These are phyloP conservation scores for Coemansia javaensis DNA, from an alignment of 192 early-diverging fungal genomes.

Conservation along the genomic window DNA sequence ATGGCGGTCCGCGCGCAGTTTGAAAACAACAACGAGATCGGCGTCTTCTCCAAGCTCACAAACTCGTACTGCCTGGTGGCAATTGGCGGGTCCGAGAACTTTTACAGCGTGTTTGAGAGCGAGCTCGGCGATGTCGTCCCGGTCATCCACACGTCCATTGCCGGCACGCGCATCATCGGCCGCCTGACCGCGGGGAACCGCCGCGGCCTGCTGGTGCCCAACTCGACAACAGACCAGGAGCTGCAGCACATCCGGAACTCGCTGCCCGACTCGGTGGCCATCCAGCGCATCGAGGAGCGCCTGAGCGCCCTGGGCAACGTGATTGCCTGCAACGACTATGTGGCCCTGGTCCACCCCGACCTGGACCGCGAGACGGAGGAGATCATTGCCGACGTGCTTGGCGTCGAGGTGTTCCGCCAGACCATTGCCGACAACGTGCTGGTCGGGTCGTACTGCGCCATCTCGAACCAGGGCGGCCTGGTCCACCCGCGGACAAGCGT, in stretches of 20 bases:
- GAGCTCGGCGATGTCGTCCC: conserved; percentile 94
- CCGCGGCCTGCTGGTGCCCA: conserved; percentile 90
- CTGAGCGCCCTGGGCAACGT: conserved; percentile 97
- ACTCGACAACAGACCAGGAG: conserved; percentile 95
- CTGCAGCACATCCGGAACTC: conserved; percentile 96
- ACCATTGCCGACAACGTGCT: conserved; percentile 97
- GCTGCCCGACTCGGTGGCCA: conserved; percentile 83
- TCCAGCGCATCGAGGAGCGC: conserved; percentile 97
- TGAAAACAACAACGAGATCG: conserved; percentile 99
- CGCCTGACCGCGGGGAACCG: conserved; percentile 91
- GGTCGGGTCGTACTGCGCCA: conserved; percentile 89
- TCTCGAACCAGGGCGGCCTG: conserved; percentile 97
- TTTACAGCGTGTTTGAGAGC: conserved; percentile 90
- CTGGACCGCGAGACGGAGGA: conserved; percentile 98
- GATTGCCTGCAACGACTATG: conserved; percentile 99
- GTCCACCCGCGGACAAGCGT: conserved; percentile 93
- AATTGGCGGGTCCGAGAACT: conserved; percentile 98
- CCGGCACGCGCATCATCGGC: conserved; percentile 94
- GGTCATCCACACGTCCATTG: conserved; percentile 94
- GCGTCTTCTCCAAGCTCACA: conserved; percentile 95
- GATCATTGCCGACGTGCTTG: conserved; percentile 96
- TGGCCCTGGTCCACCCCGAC: conserved; percentile 97
- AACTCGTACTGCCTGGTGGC: conserved; percentile 98
- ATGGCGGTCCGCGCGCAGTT: conserved; percentile 79
- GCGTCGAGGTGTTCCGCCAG: conserved; percentile 98